Evolutionary conservation across 176 grass and related monocot genomes (phyloP).

Genomic region (Urochloa ruziziensis): DNA sequence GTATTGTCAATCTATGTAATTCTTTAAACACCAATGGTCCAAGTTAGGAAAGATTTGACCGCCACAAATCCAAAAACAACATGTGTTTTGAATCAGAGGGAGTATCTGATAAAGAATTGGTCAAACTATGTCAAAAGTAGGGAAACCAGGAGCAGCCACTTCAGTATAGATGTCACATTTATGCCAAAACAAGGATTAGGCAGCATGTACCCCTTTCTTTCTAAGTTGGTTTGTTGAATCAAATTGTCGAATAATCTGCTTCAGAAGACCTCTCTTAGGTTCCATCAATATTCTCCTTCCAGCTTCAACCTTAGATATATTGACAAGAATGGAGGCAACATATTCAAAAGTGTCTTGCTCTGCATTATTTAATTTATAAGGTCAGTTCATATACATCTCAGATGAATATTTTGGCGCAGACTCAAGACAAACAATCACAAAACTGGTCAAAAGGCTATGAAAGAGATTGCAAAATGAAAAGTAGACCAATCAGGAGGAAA

Average conservation of each 20-base stretch:
- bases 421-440: not conserved
- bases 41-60: not conserved
- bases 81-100: not conserved
- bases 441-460: not conserved
- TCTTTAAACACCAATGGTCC: not conserved
- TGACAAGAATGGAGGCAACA: conserved; percentile 85
- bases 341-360: conserved; percentile 84
- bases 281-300: conserved; percentile 88
- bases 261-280: conserved; percentile 79
- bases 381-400: not conserved
- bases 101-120: not conserved
- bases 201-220: conserved; percentile 77
- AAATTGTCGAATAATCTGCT: conserved; percentile 79
- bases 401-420: not conserved
- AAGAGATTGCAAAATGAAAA: not conserved
- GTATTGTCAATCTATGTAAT: not conserved
- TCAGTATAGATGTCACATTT: not conserved
- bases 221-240: conserved; percentile 94
- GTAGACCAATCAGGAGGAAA: not conserved
- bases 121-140: not conserved
- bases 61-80: not conserved
- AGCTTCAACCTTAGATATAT: conserved; percentile 90
- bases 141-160: not conserved
- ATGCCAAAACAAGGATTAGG: not conserved
- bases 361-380: conserved; percentile 17